Evolutionary conservation across 768 basidiomycete species (phyloP), one percentile per base, ranked within the genome.

Genomic region (Tulasnella sp.): DNA sequence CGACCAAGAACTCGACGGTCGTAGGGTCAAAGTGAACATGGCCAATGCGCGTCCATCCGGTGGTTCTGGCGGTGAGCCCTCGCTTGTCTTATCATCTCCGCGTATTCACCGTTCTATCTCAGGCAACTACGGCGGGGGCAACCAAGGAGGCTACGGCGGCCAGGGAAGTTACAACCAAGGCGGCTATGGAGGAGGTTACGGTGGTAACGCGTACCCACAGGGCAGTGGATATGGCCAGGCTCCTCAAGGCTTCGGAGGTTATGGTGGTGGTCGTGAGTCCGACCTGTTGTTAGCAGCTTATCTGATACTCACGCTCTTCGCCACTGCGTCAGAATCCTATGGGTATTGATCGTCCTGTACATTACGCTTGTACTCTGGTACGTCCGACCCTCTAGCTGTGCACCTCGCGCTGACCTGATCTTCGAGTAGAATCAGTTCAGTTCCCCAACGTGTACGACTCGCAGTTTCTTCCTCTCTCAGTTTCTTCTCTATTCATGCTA

Each of bases 1-100:
- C 72, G 93, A 96, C 67, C 81, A 84, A 63, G 89, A 94, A 63
- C 81, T 98, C 61, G 94, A 97, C 71, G 92, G 93, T 49, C 80
- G 94, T 63, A 77, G 86, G 59, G 82, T 98, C 67, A 90, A 90
- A 70, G 79, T 80, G 50, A 97, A 94, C 74, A 73, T 73, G 41
- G 72, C 72, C 64, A 74, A 73, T 69, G 63, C 67, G 58, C 64
- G 65, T 58, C 67, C 66, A 6, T 71, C n/a, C 35, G 59, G 58
- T 58, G 67, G 66, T 12, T 67, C 65, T 39, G 69, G 67, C 43
- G 14, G 65, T 40, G 25, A 15, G 7, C n/a, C 31, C 29, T 34
- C n/a, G n/a, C n/a, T n/a, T n/a, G n/a, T n/a, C n/a, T 39, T 34
- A 32, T 37, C 46, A 25, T 31, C 12, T 11, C 15, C 2, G 23